Evolutionary conservation across 148 eudicot species (phyloP), one percentile per base, ranked within the genome.

Genomic region (Rhododendron simsii): DNA sequence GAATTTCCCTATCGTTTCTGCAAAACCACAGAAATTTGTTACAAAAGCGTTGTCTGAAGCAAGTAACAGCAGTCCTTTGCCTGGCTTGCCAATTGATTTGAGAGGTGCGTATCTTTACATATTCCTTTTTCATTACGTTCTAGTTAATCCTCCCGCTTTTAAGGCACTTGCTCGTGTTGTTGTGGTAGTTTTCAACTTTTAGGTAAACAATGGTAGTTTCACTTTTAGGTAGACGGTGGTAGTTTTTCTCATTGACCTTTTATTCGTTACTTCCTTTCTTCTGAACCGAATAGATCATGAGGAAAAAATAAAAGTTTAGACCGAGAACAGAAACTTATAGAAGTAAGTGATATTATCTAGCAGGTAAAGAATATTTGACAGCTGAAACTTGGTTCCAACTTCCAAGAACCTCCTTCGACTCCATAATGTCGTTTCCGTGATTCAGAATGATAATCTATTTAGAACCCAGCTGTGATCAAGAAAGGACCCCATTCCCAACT

Each of bases 21-120:
- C 85, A 79, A 94, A 89, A 89, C 86, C 82, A 6, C 83, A 84
- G 88, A 93, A 87, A 87, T 67, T 84, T 78, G 88, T 88, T 45
- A 89, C 91, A 48, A 97, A 91, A 90, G 96, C 99, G 44, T 90
- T 93, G 94, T 90, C 98, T 48, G 93, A 90, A 86, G 89, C 98
- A 47, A 91, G 93, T 85, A 94, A 91, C 50, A 48, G 48, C 57
- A 92, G 91, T 87, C 90, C 98, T 73, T 51, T 88, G 41, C 75
- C 95, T 45, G 99, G 99, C 83, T 88, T 97, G 91, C 95, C 99
- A 47, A 87, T 97, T 86, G 91, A 97, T 88, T 88, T 96, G 86
- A 94, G 91, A 96, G 99, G 98, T 96, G 20, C 9, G 87, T 77
- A 55, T 69, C 50, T 74, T 47, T 82, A 15, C n/a, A 9, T 83